Evolutionary conservation across 192 early-diverging fungal genomes (phyloP), one percentile per base, ranked within the genome.

Genomic region (Rhizophagus clarus): DNA sequence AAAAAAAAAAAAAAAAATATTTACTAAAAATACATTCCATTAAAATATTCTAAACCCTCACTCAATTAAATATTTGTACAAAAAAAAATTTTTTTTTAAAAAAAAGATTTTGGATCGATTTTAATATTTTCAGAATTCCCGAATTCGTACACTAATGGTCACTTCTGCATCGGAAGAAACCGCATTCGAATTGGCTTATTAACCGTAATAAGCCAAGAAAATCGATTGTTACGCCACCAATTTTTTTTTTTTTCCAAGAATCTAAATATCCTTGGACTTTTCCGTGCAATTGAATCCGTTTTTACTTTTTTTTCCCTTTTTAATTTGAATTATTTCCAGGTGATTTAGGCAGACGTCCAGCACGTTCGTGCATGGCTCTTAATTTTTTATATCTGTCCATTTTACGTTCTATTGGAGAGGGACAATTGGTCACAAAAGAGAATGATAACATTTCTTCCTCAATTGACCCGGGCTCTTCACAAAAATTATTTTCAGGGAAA

Each of bases 291-390:
- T 42, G 40, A 42, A 42, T 42, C 7, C 40, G 15, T 56, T 56
- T 56, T 56, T 51, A 17, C 14, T 3, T 56, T 17, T 3, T 56
- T 20, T 17, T 15, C 2, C 20, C 15, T 17, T 5, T 20, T 56
- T 56, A 56, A 20, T 20, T 56, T 56, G 51, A 56, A 20, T 15
- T 4, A 56, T 56, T 56, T 15, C 20, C 51, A 4, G 63, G 11
- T 3, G 4, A 12, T 64, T 64, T 64, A 11, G 28, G 63, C 7
- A 64, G 22, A 64, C 63, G 63, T 11, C 63, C 63, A 28, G 63
- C 63, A 64, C 63, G 63, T 64, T 64, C 63, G 28, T 64, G 63
- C 10, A 64, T 64, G 12, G 63, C 63, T 28, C 63, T 24, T 14
- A 64, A 64, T 64, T 64, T 64, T 29, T 29, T 64, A 64, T 64